A percentile compares a stretch with the other conserved stretches of the same genome.
phyloP scores from a whole-genome alignment of 352 stramenopile genomes.

The Phytopythium kandeliae region DNA sequence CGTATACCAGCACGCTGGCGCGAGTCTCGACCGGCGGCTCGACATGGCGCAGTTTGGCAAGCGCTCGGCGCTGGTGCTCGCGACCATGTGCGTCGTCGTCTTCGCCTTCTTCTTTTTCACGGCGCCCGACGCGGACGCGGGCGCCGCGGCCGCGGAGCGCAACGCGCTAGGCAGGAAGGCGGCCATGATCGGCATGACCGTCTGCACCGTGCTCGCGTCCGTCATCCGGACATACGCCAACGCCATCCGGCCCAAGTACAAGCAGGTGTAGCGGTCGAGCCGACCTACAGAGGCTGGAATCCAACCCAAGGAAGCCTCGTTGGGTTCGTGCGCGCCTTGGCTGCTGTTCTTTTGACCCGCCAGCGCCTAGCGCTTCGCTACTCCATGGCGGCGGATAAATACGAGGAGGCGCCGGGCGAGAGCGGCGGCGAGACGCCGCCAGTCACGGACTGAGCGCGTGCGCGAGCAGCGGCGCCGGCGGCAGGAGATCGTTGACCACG shows the following conservation, averaged over 20 bases:
- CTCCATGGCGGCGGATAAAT: too few relatives aligned
- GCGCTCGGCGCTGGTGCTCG: slow-evolving; percentile 46
- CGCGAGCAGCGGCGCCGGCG: slow-evolving; percentile 17
- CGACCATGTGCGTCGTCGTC: slow-evolving; percentile 51
- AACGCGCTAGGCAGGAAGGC: slow-evolving; percentile 47
- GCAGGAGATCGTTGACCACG: slow-evolving; percentile 30
- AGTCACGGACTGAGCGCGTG: slow-evolving; percentile 14
- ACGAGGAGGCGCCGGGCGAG: neutral
- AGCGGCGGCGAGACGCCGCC: neutral
- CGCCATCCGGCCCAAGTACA: slow-evolving; percentile 53
- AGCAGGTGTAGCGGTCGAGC: slow-evolving; percentile 34
- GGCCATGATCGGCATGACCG: slow-evolving; percentile 45
- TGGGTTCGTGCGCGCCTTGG: too few relatives aligned
- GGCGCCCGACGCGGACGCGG: slow-evolving; percentile 33
- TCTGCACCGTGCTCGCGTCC: slow-evolving; percentile 56
- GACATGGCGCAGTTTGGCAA: slow-evolving; percentile 61
- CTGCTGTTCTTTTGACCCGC: too few relatives aligned
- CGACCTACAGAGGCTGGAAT: too few relatives aligned
- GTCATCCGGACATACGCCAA: slow-evolving; percentile 61
- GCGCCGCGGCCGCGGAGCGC: slow-evolving; percentile 32
- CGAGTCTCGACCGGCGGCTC: slow-evolving; percentile 39
- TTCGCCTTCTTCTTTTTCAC: slow-evolving; percentile 56
- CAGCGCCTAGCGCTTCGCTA: too few relatives aligned
- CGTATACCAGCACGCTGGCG: slow-evolving; percentile 60
- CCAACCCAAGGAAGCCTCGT: too few relatives aligned